These are phyloP conservation scores for Alectoria sarmentosa DNA, from an alignment of 495 filamentous ascomycete genomes.

Conservation along the genomic window DNA sequence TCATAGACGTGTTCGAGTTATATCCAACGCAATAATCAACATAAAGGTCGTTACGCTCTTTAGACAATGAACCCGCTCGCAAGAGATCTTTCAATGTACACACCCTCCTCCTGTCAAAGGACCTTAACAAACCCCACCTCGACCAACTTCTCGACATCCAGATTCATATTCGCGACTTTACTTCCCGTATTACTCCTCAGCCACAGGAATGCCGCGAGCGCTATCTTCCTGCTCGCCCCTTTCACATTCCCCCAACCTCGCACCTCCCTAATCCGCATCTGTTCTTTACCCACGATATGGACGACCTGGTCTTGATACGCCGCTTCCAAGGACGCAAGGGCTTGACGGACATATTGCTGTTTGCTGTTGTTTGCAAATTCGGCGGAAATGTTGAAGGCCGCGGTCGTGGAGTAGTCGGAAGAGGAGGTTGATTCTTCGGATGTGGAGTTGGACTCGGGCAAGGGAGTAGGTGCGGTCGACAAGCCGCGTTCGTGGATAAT, in stretches of 20 bases:
- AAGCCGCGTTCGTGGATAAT: slow-evolving; percentile 36
- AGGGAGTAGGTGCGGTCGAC: slow-evolving; percentile 20
- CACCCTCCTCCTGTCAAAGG: slow-evolving; percentile 32
- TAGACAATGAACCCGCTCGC: no score
- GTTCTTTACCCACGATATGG: slow-evolving; percentile 68
- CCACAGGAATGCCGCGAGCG: slow-evolving; percentile 56
- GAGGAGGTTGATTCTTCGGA: slow-evolving; percentile 7
- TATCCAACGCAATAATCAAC: no score
- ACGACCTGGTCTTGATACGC: slow-evolving; percentile 56
- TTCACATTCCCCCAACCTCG: slow-evolving; percentile 24
- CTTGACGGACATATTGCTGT: slow-evolving; percentile 4
- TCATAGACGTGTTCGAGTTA: no score
- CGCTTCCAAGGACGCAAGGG: slow-evolving; percentile 43
- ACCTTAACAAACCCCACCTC: slow-evolving; percentile 69
- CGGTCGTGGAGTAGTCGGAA: neutral
- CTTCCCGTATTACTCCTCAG: slow-evolving; percentile 61
- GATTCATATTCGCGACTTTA: slow-evolving; percentile 53
- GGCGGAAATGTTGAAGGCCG: slow-evolving; percentile 7
- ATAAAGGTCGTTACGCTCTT: no score
- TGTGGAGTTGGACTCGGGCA: slow-evolving; percentile 6
- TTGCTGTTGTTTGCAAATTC: neutral
- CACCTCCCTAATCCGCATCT: slow-evolving; percentile 47
- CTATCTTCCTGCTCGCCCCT: slow-evolving; percentile 38
- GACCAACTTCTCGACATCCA: slow-evolving; percentile 55
- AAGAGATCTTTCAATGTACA: no score